A percentile compares a stretch with the other conserved stretches of the same genome.
Evolutionary conservation across 257 asterid genomes (phyloP).

Genomic region (Nyctanthes arbortristis): DNA sequence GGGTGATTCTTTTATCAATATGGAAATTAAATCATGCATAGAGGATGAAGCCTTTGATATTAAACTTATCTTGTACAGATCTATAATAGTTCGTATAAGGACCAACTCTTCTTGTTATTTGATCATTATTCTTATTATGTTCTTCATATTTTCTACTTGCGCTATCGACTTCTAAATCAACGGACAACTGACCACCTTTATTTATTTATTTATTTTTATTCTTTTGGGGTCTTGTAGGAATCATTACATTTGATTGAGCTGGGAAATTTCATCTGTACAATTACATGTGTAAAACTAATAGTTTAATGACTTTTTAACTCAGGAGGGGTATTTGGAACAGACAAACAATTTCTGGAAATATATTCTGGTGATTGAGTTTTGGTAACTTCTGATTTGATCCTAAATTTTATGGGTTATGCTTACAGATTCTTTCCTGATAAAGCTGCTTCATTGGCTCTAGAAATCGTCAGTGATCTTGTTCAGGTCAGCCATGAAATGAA

Average conservation of each 20-base stretch:
- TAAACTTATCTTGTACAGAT: background rate
- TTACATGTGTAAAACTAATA: background rate
- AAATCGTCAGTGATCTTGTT: constrained; percentile 60
- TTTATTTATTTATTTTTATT: too few species aligned
- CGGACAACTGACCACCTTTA: too few species aligned
- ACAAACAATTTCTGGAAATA: background rate
- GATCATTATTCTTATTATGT: constrained; percentile 2
- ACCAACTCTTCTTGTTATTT: background rate
- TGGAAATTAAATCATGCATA: background rate
- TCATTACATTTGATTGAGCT: background rate
- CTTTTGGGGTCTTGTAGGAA: background rate
- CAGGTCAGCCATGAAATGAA: constrained; percentile 43
- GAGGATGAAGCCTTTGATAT: background rate
- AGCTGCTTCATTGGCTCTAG: constrained; percentile 64
- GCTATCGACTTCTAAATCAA: background rate
- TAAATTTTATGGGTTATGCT: constrained; percentile 1
- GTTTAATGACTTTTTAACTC: background rate
- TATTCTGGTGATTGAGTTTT: background rate
- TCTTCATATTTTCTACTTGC: background rate
- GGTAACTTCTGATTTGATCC: background rate
- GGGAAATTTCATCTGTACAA: background rate
- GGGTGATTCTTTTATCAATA: background rate
- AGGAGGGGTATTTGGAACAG: background rate
- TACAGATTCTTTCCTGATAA: constrained; percentile 77
- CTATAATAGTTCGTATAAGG: background rate